A percentile compares a stretch with the other conserved stretches of the same genome.
Evolutionary conservation across 352 stramenopile genomes (phyloP).

Genomic region (Pythium dissimile): DNA sequence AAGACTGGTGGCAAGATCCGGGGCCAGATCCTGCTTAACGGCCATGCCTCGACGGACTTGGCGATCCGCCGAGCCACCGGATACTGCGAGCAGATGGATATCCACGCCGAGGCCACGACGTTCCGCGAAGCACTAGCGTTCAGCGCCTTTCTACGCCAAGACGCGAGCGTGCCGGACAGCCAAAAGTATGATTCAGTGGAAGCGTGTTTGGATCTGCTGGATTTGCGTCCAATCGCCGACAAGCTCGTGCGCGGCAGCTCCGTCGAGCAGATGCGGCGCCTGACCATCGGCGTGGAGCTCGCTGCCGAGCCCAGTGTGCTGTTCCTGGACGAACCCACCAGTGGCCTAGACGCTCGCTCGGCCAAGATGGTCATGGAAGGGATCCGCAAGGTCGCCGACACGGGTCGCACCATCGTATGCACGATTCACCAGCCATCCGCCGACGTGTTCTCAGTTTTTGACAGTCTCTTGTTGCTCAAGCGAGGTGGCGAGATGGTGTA

Average conservation of each 20-base stretch:
- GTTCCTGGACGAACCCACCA: conserved; percentile 80
- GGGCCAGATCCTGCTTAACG: conserved; percentile 88
- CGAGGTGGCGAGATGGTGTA: conserved; percentile 19
- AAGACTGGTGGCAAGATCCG: conserved; percentile 88
- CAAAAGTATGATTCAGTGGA: conserved; percentile 34
- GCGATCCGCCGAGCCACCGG: conserved; percentile 36
- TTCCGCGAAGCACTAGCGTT: conserved; percentile 91
- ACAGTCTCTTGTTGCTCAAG: conserved; percentile 21
- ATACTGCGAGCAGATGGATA: conserved; percentile 81
- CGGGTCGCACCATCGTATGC: conserved; percentile 23
- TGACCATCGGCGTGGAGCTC: conserved; percentile 58
- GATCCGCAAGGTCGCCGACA: conserved; percentile 68
- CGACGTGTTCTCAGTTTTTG: conserved; percentile 24
- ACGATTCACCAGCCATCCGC: conserved; percentile 22
- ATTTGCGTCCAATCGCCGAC: conserved; percentile 28
- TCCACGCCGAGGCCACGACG: conserved; percentile 86
- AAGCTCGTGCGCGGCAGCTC: conserved; percentile 34
- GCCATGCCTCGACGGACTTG: conserved; percentile 62
- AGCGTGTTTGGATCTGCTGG: conserved; percentile 34
- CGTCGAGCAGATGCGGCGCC: conserved; percentile 41
- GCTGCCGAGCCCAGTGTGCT: conserved; percentile 73
- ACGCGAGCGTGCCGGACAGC: conserved; percentile 21
- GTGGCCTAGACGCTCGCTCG: conserved; percentile 75
- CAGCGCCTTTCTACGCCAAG: conserved; percentile 81
- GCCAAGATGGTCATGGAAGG: conserved; percentile 81